Evolutionary conservation across 2,329 filamentous ascomycete species (phyloP).

Genomic region (Aulographum hederae): DNA sequence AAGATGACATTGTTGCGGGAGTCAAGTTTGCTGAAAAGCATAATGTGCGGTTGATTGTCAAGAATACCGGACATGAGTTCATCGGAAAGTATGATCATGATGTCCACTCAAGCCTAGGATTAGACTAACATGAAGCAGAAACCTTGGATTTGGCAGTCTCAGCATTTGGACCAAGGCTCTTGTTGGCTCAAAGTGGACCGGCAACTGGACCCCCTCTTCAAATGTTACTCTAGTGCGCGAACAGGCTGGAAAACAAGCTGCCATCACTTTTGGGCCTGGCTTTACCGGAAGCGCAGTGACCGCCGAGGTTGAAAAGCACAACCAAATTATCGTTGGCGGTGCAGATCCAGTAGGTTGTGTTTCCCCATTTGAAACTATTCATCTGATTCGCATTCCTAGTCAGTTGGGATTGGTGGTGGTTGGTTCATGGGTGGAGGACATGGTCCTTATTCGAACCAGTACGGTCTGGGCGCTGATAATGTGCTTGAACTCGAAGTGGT

Average conservation of each 20-base stretch:
- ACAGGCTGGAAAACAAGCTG: background rate
- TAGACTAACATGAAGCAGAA: background rate
- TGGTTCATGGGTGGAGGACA: slow-evolving; percentile 5
- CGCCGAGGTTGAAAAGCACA: background rate
- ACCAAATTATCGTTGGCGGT: background rate
- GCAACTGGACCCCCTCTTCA: background rate
- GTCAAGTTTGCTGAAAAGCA: slow-evolving; percentile 4
- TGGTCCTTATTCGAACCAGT: slow-evolving; percentile 4
- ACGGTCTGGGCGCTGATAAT: slow-evolving; percentile 17
- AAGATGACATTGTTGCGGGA: slow-evolving; percentile 6
- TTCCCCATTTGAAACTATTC: too few species aligned
- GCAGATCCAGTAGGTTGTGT: background rate
- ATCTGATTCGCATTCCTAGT: too few species aligned
- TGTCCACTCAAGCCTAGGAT: too few species aligned
- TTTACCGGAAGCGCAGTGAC: background rate
- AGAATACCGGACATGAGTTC: slow-evolving; percentile 8
- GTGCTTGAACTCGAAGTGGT: slow-evolving; percentile 17
- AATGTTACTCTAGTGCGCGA: background rate
- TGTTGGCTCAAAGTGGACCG: background rate
- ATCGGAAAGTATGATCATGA: slow-evolving; percentile 5
- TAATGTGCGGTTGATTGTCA: slow-evolving; percentile 6
- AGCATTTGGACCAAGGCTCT: background rate
- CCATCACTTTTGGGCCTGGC: background rate
- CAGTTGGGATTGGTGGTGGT: slow-evolving; percentile 2
- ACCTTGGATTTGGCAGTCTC: background rate